phyloP scores from a whole-genome alignment of 768 basidiomycete genomes.

The Podaxis sp. region DNA sequence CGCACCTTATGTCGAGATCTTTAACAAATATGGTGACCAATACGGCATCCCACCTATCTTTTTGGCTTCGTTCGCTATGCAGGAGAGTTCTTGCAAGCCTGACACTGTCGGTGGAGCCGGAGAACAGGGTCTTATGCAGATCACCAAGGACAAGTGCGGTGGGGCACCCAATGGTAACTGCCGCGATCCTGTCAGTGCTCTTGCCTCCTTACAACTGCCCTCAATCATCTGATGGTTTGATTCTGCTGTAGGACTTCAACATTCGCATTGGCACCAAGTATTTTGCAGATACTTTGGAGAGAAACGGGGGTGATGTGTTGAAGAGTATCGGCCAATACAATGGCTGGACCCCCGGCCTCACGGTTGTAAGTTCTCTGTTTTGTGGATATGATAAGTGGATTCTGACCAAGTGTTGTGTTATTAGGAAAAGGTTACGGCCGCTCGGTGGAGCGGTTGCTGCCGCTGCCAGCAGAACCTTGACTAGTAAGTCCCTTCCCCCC shows the following conservation, averaged over 20 bases:
- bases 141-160: slow-evolving; percentile 73
- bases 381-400: neutral
- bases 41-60: slow-evolving; percentile 64
- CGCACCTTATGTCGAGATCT: slow-evolving; percentile 41
- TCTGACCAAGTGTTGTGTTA: slow-evolving; percentile 5
- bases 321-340: slow-evolving; percentile 69
- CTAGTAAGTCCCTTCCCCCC: slow-evolving; percentile 49
- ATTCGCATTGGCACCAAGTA: slow-evolving; percentile 61
- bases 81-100: slow-evolving; percentile 73
- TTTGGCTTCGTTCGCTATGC: slow-evolving; percentile 85
- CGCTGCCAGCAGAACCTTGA: slow-evolving; percentile 81
- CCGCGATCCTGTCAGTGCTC: slow-evolving; percentile 36
- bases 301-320: slow-evolving; percentile 50
- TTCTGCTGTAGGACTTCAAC: slow-evolving; percentile 56
- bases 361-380: slow-evolving; percentile 35
- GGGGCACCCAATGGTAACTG: slow-evolving; percentile 48
- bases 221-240: neutral
- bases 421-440: slow-evolving; percentile 55
- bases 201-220: neutral
- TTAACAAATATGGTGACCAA: slow-evolving; percentile 53
- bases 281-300: slow-evolving; percentile 47
- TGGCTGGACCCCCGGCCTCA: slow-evolving; percentile 62
- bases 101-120: slow-evolving; percentile 65
- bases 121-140: slow-evolving; percentile 86
- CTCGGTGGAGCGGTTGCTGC: slow-evolving; percentile 51